These are phyloP conservation scores for Nepenthes alata DNA, from an alignment of 179 eudicot genomes.

Conservation along the genomic window DNA sequence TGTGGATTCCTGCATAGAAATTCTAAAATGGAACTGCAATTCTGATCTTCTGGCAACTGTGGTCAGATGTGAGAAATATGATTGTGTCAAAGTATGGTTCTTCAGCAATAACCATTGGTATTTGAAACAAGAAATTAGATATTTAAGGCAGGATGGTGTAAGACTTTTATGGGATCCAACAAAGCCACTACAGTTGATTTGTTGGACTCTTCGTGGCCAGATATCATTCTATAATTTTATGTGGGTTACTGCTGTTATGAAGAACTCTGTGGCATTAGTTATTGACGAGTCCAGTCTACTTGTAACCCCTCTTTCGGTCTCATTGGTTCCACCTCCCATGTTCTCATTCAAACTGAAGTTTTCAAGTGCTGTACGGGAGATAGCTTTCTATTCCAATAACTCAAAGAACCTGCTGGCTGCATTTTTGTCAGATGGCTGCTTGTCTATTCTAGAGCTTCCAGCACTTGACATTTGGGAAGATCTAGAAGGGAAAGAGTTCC, in stretches of 20 bases:
- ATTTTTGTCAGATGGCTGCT: conserved; percentile 59
- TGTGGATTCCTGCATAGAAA: conserved; percentile 38
- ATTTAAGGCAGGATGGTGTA: conserved; percentile 41
- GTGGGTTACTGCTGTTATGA: conserved; percentile 71
- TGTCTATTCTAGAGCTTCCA: conserved; percentile 74
- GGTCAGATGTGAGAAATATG: conserved; percentile 50
- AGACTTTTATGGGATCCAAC: conserved; percentile 81
- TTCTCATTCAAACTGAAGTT: conserved; percentile 56
- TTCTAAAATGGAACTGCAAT: conserved; percentile 67
- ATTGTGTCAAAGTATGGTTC: conserved; percentile 69
- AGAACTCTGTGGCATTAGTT: conserved; percentile 75
- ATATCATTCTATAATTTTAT: conserved; percentile 52
- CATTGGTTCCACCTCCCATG: conserved; percentile 92
- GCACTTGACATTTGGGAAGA: conserved; percentile 62
- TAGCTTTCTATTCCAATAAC: conserved; percentile 51
- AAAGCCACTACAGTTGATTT: conserved; percentile 63
- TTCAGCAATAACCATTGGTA: conserved; percentile 95
- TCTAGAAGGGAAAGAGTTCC: conserved; percentile 59
- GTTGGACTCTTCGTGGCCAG: conserved; percentile 75
- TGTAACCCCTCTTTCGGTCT: conserved; percentile 63
- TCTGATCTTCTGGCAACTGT: conserved; percentile 74
- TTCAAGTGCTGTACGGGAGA: conserved; percentile 59
- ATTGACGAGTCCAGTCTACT: conserved; percentile 63
- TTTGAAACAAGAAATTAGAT: conserved; percentile 79
- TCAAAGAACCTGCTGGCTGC: conserved; percentile 57